A percentile compares a stretch with the other conserved stretches of the same genome.
Conservation (phyloP, 345 rosid species). For the Eucalyptus curtisii region DNA sequence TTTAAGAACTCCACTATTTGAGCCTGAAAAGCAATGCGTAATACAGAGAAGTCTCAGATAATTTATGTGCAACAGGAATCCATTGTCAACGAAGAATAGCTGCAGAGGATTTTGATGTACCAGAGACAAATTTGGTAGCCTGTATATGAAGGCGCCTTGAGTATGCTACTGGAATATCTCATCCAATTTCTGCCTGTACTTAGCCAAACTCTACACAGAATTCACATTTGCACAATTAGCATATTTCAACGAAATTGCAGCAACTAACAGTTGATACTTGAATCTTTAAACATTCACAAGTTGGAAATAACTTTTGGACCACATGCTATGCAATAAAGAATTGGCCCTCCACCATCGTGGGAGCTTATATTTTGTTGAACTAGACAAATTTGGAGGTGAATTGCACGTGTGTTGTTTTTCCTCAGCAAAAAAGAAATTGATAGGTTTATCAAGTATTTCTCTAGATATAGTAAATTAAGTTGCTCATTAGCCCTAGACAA, state of each 20-base stretch:
- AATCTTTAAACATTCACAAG: background rate
- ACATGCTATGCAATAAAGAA: background rate
- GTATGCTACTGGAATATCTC: slow-evolving; percentile 43
- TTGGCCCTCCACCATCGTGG: background rate
- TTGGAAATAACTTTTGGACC: background rate
- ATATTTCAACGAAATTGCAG: background rate
- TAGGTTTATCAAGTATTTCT: background rate
- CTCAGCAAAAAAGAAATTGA: background rate
- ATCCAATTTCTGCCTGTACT: slow-evolving; percentile 81
- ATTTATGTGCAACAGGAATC: background rate
- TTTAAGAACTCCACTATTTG: background rate
- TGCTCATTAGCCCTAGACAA: background rate
- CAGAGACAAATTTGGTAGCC: background rate
- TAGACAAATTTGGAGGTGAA: background rate
- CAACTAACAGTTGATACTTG: background rate
- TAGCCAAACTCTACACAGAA: slow-evolving; percentile 55
- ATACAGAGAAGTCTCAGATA: background rate
- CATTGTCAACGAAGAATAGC: background rate
- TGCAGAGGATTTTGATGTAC: background rate
- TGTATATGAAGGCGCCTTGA: background rate
- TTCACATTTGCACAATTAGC: background rate
- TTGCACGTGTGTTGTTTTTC: background rate
- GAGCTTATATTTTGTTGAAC: background rate
- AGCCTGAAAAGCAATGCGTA: background rate
- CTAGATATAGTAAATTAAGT: background rate